Evolutionary conservation across 1,139 yeast genomes (phyloP).

Genomic region (Protomyces lactucae-debilis): DNA sequence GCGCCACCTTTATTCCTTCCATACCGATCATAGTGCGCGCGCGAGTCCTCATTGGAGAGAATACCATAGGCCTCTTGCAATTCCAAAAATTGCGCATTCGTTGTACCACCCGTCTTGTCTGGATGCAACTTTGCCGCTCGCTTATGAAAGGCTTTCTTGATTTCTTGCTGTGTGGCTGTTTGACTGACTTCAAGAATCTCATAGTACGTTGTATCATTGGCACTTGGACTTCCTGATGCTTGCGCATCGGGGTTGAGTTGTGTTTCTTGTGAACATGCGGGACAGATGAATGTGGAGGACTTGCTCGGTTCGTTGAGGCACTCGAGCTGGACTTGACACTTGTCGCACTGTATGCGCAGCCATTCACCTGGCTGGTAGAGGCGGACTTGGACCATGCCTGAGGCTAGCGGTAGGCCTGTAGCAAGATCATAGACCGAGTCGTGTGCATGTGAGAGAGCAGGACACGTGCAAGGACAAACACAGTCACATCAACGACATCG

Average conservation of each 20-base stretch:
- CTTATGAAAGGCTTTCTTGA: constrained; percentile 85
- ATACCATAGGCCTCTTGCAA: constrained; percentile 80
- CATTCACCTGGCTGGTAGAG: constrained; percentile 25
- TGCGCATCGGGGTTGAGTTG: constrained; percentile 12
- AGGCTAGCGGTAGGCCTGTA: neutral
- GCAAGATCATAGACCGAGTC: no score
- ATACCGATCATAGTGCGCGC: constrained; percentile 70
- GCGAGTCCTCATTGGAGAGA: constrained; percentile 62
- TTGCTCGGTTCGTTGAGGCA: constrained; percentile 10
- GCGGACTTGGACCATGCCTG: constrained; percentile 14
- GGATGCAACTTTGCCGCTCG: constrained; percentile 87
- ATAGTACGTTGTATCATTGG: constrained; percentile 52
- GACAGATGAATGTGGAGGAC: constrained; percentile 12
- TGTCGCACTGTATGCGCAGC: constrained; percentile 5
- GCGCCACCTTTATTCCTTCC: constrained; percentile 43
- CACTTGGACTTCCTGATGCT: neutral
- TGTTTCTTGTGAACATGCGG: constrained; percentile 2
- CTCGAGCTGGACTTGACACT: constrained; percentile 10
- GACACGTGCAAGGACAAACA: no score
- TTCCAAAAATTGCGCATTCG: constrained; percentile 47
- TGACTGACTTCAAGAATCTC: constrained; percentile 62
- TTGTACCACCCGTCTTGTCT: constrained; percentile 80
- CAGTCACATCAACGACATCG: no score
- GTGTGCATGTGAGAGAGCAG: no score
- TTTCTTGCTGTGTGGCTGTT: constrained; percentile 69